Evolutionary conservation across 1,139 yeast genomes (phyloP).

Genomic region (Yarrowia galli): DNA sequence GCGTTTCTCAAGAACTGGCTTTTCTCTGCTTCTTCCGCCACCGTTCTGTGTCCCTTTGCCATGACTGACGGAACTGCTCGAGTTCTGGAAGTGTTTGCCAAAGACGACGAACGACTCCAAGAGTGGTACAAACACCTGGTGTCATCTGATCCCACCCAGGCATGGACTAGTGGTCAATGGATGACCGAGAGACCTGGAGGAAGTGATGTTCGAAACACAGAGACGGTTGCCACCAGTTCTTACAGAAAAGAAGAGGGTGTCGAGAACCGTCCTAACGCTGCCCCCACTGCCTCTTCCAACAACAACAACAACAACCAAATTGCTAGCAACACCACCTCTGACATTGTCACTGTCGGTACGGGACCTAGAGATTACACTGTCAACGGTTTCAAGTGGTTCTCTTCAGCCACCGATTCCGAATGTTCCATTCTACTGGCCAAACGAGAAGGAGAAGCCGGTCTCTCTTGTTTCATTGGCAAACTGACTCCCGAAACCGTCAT

Average conservation of each 20-base stretch:
- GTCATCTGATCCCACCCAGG: constrained; percentile 45
- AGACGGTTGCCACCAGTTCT: constrained; percentile 45
- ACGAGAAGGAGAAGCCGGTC: constrained; percentile 39
- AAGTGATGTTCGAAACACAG: constrained; percentile 48
- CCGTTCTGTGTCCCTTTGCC: constrained; percentile 49
- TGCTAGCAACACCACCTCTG: neutral
- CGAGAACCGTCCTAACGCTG: neutral
- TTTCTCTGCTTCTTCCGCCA: constrained; percentile 49
- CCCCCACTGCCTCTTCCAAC: too few relatives aligned
- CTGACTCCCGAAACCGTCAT: constrained; percentile 43
- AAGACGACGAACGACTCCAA: constrained; percentile 14
- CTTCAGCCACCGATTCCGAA: constrained; percentile 50
- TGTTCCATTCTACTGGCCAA: constrained; percentile 48
- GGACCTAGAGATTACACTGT: constrained; percentile 43
- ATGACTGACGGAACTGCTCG: constrained; percentile 52
- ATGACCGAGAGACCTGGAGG: constrained; percentile 52
- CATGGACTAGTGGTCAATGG: constrained; percentile 52
- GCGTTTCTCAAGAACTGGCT: constrained; percentile 47
- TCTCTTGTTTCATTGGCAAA: constrained; percentile 48
- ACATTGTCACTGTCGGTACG: constrained; percentile 30
- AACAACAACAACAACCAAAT: too few relatives aligned
- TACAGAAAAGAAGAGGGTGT: neutral
- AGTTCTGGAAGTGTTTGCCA: constrained; percentile 45
- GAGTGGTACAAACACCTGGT: constrained; percentile 45
- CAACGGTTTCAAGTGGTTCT: constrained; percentile 50